Base-by-base conservation (phyloP, 1,139 yeast species). In the Candida pseudoviswanathii region DNA sequence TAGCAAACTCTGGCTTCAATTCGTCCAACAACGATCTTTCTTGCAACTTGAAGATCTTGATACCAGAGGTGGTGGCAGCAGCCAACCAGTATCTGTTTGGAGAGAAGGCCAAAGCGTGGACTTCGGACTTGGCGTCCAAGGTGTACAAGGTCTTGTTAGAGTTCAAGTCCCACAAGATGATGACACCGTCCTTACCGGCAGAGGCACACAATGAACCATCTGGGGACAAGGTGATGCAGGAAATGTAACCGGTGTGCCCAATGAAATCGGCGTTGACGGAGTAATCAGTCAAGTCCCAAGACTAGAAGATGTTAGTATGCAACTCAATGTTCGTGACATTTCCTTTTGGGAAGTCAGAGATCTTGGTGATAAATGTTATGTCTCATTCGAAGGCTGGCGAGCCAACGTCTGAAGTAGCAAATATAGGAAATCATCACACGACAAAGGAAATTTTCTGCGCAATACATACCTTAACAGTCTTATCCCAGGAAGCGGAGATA, bases 81-180 rank as follows among this genome's bases (percentile, higher is more conserved):
- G 97, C 95, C 78, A 95, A 89, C 99, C 99, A 94, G 95, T 90
- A 95, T 88, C 99, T 92, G 96, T 90, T 89, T 81, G 99, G 99
- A 76, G 99, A 92, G 96, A 94, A 95, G 70, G 97, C 96, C 75
- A 94, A 86, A 74, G 97, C 95, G 80, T 89, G 90, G 67, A 95
- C 94, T 84, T 94, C 99, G 72, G 94, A 95, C 76, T 95, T 90
- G 66, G 97, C 95, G 70, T 84, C 82, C 77, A 94, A 86, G 71
- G 97, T 87, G 96, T 91, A 94, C 72, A 92, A 84, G 71, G 94
- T 88, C 75, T 80, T 78, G 82, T 89, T 86, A 68, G 84, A 78
- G 85, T 86, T 85, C 80, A 94, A 86, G 82, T 92, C 96, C 99
- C 99, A 94, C 77, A 95, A 87, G 91, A 90, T 87, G 84, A 94